phyloP scores from a whole-genome alignment of 768 basidiomycete genomes.

The Serendipita indica region DNA sequence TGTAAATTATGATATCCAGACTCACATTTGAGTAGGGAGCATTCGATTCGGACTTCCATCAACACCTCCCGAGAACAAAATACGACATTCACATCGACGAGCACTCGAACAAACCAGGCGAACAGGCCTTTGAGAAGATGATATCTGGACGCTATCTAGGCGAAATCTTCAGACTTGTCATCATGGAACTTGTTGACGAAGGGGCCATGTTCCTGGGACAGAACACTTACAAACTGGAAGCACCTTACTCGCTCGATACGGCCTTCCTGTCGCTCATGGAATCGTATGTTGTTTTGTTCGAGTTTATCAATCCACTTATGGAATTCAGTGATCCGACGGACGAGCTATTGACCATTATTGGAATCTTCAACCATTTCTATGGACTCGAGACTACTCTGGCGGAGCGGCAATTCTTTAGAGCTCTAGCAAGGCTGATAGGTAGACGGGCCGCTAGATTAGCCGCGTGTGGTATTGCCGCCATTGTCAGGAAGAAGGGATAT shows the following conservation, averaged over 20 bases:
- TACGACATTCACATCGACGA: constrained; percentile 90
- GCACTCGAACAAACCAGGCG: constrained; percentile 87
- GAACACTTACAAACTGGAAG: constrained; percentile 96
- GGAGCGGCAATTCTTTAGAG: constrained; percentile 94
- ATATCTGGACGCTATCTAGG: constrained; percentile 93
- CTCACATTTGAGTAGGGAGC: constrained; percentile 48
- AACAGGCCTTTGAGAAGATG: constrained; percentile 96
- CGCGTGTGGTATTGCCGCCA: constrained; percentile 91
- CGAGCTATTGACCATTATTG: constrained; percentile 90
- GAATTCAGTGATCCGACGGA: constrained; percentile 85
- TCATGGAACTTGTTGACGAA: constrained; percentile 91
- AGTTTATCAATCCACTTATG: neutral
- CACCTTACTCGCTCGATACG: constrained; percentile 83
- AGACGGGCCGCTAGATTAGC: constrained; percentile 80
- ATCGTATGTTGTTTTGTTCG: constrained; percentile 33
- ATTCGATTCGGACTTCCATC: constrained; percentile 91
- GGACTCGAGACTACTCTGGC: constrained; percentile 90
- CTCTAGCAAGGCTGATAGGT: constrained; percentile 78
- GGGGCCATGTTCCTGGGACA: constrained; percentile 96
- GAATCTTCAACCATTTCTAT: constrained; percentile 95
- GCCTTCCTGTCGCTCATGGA: constrained; percentile 97
- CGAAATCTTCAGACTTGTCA: constrained; percentile 87
- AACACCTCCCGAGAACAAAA: constrained; percentile 87
- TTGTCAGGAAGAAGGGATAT: constrained; percentile 89
- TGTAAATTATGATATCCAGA: neutral